Evolutionary conservation across 2,329 filamentous ascomycete genomes (phyloP), one percentile per base, ranked within the genome.

Genomic region (Zymoseptoria passerinii): DNA sequence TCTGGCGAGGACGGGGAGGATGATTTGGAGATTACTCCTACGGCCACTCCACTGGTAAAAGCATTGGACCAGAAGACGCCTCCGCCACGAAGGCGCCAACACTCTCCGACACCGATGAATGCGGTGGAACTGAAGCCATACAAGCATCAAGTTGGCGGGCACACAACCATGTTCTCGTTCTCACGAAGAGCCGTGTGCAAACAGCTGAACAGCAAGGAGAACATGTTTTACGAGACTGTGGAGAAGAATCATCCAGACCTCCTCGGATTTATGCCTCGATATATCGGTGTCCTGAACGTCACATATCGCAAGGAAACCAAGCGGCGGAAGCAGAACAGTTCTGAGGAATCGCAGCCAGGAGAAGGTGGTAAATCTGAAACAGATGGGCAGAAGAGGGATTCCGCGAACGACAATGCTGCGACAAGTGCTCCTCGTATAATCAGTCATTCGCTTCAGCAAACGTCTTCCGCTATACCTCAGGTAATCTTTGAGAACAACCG

Each of bases 181-280:
- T 97, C 94, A 18, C 86, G 90, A 65, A 84, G 92, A 67, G 94
- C 94, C 57, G 92, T 99, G 9, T 99, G 94, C 80, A 99, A 99
- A 75, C 91, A 96, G 75, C 82, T 99, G 70, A 99, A 96, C 74
- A 99, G 96, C 72, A 84, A 92, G 69, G 94, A 99, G 72, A 99
- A 99, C 74, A 90, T 96, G 75, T 99, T 99, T 72, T 99, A 99
- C 74, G 94, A 99, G 75, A 94, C 87, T 56, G 90, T 97, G 68
- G 94, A 99, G 77, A 85, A 84, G 68, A 85, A 90, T 65, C 92
- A 99, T 74, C 89, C 91, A 63, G 88, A 96, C 70, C 81, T 99
- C 68, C 78, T 99, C 60, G 85, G 88, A 49, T 99, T 97, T 71
- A 80, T 99, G 63, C 94, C 94, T 64, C 90, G 92, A 71, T 97